Evolutionary conservation across 352 stramenopile species (phyloP), one percentile per base, ranked within the genome.

Genomic region (Globisporangium spinosum): DNA sequence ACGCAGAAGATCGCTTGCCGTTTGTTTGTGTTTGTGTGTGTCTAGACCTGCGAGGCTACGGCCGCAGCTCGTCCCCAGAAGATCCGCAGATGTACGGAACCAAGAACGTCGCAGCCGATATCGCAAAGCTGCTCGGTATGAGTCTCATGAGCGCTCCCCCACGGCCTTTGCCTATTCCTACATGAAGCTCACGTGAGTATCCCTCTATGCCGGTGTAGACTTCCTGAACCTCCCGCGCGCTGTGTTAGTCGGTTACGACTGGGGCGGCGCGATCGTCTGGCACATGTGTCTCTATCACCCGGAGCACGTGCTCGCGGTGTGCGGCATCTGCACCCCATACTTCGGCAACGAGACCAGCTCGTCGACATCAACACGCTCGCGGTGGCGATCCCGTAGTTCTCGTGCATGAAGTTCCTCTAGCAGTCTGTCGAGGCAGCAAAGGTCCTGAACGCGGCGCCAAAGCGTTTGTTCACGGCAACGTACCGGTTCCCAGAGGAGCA

Each of bases 301-400:
- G 0, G 69, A 78, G 34, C 80, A 77, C 2, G 78, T 89, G 45
- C 56, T 85, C 23, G 83, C 76, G 17, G 76, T 86, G 2, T 78
- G 69, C n/a, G 65, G 75, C n/a, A 70, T 91, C 34, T 89, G 79
- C 70, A 89, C 79, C 40, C 80, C 83, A n/a, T 89, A 83, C 64
- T 65, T 27, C 79, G 77, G 0, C 74, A 72, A 2, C 62, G 56
- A 5, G 58, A 77, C 32, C 22, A 72, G 22, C 82, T 76, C 58
- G 22, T 84, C 23, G 68, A 75, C 17, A 53, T 81, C 20, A 75
- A 76, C 57, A 69, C 62, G 15, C 62, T 77, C 29, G 64, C 66
- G 38, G 71, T 75, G 45, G 63, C 54, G 6, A 7, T 72, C 25
- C 77, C 78, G 7, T 59, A 75, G 40, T 77, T 91, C 32, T 70